A percentile compares a stretch with the other conserved stretches of the same genome.
Conservation (phyloP, 495 filamentous ascomycete species). For the Tuber brumale region DNA sequence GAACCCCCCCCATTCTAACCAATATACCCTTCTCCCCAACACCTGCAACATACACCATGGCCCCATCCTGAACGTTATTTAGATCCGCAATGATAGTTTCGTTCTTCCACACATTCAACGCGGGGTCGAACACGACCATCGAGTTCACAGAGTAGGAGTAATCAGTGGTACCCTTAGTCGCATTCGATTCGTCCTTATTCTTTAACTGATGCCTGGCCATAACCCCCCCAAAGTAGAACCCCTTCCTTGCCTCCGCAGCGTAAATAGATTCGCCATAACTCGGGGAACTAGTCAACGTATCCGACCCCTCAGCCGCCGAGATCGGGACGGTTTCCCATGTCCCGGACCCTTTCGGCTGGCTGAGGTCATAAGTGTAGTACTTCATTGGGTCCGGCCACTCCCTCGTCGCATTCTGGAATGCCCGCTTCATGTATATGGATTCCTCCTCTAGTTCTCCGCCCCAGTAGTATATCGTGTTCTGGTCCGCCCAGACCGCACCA, state of each 20-base stretch:
- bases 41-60: conserved; percentile 40
- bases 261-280: background rate
- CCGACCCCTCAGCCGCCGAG: background rate
- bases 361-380: conserved; percentile 2
- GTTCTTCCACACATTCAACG: background rate
- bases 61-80: background rate
- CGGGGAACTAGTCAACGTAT: background rate
- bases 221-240: background rate
- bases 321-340: background rate
- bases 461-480: conserved; percentile 1
- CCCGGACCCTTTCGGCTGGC: background rate
- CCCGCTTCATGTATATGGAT: background rate
- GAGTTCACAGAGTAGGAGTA: background rate
- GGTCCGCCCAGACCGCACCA: background rate
- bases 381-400: background rate
- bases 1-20: conserved; percentile 44
- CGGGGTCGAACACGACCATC: background rate
- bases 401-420: background rate
- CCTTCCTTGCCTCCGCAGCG: background rate
- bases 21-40: conserved; percentile 44
- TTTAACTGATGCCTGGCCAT: background rate
- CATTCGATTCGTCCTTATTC: background rate
- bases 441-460: background rate
- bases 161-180: background rate
- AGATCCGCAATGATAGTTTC: background rate